Evolutionary conservation across 2,329 filamentous ascomycete genomes (phyloP).

Genomic region (Hypocrella siamensis): DNA sequence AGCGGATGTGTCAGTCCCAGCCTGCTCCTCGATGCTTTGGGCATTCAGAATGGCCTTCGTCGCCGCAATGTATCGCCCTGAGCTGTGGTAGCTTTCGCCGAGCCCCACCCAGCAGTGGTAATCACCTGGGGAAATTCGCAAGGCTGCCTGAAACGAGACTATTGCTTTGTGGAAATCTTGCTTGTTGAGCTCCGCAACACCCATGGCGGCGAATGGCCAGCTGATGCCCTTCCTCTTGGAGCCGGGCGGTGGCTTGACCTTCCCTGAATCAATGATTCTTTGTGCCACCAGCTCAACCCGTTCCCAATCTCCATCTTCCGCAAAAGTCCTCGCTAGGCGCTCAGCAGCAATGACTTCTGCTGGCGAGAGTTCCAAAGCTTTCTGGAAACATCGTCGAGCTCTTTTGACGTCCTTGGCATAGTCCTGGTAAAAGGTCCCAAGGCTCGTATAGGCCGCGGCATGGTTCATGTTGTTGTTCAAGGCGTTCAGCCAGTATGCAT

Average conservation of each 20-base stretch:
- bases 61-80: constrained; percentile 84
- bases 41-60: constrained; percentile 82
- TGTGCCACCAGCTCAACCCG: constrained; percentile 85
- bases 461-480: constrained; percentile 78
- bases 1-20: constrained; percentile 31
- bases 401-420: constrained; percentile 78
- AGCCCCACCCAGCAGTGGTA: constrained; percentile 95
- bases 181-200: constrained; percentile 87
- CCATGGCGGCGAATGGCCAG: constrained; percentile 90
- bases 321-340: constrained; percentile 70
- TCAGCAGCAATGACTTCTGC: constrained; percentile 80
- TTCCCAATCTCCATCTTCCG: constrained; percentile 88
- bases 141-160: constrained; percentile 77
- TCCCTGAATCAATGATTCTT: constrained; percentile 86
- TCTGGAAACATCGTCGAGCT: constrained; percentile 86
- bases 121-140: constrained; percentile 69
- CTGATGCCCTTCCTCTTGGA: constrained; percentile 87
- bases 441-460: constrained; percentile 78
- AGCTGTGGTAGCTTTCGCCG: constrained; percentile 94
- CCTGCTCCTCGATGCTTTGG: constrained; percentile 52
- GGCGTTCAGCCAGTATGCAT: constrained; percentile 66
- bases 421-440: constrained; percentile 83
- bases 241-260: constrained; percentile 75
- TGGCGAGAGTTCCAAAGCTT: constrained; percentile 83
- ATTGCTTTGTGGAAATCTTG: constrained; percentile 82